Evolutionary conservation across 441 rosid species (phyloP).

Genomic region (California macrophylla): DNA sequence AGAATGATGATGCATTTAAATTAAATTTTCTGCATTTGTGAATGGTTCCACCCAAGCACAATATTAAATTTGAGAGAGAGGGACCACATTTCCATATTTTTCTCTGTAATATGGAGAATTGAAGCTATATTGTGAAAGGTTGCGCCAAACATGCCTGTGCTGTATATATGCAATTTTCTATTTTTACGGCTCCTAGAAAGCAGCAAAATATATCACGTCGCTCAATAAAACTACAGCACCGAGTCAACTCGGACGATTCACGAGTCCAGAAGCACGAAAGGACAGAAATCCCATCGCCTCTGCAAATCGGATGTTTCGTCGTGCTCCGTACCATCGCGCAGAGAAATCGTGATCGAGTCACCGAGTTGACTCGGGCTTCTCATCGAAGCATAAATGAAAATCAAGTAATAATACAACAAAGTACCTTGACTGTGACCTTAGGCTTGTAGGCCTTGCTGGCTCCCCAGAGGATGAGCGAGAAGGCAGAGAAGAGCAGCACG

Average conservation of each 20-base stretch:
- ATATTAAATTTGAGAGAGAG: too few relatives aligned
- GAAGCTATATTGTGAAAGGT: neutral
- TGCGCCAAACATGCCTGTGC: neutral
- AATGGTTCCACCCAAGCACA: too few relatives aligned
- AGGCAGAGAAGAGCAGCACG: conserved; percentile 39
- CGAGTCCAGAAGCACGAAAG: neutral
- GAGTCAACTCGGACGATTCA: neutral
- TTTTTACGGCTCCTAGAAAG: neutral
- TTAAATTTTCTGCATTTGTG: too few relatives aligned
- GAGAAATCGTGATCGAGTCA: neutral
- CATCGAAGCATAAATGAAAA: neutral
- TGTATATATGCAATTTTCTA: neutral
- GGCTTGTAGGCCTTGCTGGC: conserved; percentile 70
- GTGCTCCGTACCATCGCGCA: too few relatives aligned
- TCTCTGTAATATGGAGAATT: neutral
- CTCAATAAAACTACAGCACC: conserved; percentile 1
- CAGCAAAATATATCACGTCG: neutral
- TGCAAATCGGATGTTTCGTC: too few relatives aligned
- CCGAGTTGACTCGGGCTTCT: conserved; percentile 12
- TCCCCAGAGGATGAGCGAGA: conserved; percentile 70
- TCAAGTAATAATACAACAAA: neutral
- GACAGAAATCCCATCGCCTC: too few relatives aligned
- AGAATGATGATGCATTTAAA: neutral
- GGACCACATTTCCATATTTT: neutral
- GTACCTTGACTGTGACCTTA: conserved; percentile 55